Percentiles rank a stretch among this genome's conserved stretches.
Evolutionary conservation across 306 rosid genomes (phyloP).

Genomic region (Vigna hirtella): DNA sequence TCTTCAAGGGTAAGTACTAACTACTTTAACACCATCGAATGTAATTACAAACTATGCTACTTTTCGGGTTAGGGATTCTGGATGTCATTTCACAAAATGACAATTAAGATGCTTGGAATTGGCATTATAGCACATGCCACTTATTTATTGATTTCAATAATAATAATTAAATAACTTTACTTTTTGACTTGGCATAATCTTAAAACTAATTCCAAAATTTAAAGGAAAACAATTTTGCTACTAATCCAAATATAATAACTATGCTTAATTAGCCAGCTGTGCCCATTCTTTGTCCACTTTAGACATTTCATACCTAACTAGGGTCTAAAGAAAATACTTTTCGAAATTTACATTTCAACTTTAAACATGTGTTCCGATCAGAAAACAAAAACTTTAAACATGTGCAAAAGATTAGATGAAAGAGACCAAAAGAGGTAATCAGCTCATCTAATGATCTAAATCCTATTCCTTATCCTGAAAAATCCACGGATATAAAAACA

Average conservation of each 20-base stretch:
- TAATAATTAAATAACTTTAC: constrained; percentile 1
- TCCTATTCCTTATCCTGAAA: background rate
- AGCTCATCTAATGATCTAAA: constrained; percentile 20
- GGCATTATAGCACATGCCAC: background rate
- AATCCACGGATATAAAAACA: background rate
- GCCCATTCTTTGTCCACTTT: constrained; percentile 25
- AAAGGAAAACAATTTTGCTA: background rate
- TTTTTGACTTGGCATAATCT: background rate
- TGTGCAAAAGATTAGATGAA: background rate
- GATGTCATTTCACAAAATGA: constrained; percentile 29
- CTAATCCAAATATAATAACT: constrained; percentile 7
- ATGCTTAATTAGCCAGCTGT: background rate
- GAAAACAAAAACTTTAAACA: background rate
- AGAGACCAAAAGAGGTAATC: background rate
- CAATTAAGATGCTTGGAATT: background rate
- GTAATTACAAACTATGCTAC: constrained; percentile 31
- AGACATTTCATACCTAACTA: constrained; percentile 43
- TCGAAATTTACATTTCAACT: constrained; percentile 20
- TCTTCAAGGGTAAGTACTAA: constrained; percentile 1
- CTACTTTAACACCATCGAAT: constrained; percentile 8
- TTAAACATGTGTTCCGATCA: background rate
- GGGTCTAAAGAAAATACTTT: constrained; percentile 11
- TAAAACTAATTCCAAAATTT: background rate
- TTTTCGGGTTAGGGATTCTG: constrained; percentile 30
- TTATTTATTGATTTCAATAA: background rate